A percentile compares a stretch with the other conserved stretches of the same genome.
Evolutionary conservation across 2,329 filamentous ascomycete species (phyloP).

Genomic region (Whalleya microplaca): DNA sequence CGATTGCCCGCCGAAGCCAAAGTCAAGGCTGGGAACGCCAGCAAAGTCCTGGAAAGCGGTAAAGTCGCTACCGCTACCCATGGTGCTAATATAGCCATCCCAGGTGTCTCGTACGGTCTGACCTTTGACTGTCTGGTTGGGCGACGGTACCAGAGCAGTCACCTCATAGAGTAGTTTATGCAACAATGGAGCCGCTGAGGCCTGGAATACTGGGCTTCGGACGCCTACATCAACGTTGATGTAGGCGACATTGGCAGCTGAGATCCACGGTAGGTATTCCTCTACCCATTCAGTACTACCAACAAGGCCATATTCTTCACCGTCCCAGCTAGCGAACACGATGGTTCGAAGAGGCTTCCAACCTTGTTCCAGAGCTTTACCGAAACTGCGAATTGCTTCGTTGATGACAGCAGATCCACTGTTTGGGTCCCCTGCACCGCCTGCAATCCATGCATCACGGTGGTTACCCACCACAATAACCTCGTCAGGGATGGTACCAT

Average conservation of each 20-base stretch:
- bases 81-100: conserved; percentile 63
- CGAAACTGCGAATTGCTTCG: conserved; percentile 76
- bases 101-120: conserved; percentile 73
- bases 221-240: conserved; percentile 83
- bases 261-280: conserved; percentile 82
- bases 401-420: conserved; percentile 80
- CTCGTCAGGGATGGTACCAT: conserved; percentile 82
- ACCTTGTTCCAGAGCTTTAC: conserved; percentile 67
- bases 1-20: conserved; percentile 55
- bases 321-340: conserved; percentile 84
- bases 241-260: conserved; percentile 74
- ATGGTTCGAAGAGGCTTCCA: conserved; percentile 90
- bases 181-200: conserved; percentile 74
- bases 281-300: conserved; percentile 95
- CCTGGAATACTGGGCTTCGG: conserved; percentile 64
- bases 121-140: conserved; percentile 73
- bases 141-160: conserved; percentile 64
- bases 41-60: conserved; percentile 76
- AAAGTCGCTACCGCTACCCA: conserved; percentile 76
- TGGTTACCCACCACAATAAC: conserved; percentile 92
- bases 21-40: conserved; percentile 67
- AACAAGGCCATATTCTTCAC: conserved; percentile 83
- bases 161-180: conserved; percentile 73
- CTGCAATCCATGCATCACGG: conserved; percentile 86
- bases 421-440: conserved; percentile 81